Evolutionary conservation across 306 rosid genomes (phyloP).

Genomic region (Cucurbita maxima): DNA sequence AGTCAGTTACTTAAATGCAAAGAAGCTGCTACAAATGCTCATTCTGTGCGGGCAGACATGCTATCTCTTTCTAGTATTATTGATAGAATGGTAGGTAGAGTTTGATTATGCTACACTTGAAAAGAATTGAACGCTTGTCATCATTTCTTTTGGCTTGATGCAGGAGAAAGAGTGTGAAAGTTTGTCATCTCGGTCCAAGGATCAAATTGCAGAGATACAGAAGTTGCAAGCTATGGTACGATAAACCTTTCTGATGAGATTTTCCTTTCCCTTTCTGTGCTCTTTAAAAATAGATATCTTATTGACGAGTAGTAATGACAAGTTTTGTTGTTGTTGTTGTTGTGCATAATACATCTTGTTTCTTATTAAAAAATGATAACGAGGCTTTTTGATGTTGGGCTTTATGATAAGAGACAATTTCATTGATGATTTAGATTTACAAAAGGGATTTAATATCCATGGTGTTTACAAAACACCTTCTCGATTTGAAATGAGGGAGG

Average conservation of each 20-base stretch:
- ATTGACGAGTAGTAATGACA: not conserved
- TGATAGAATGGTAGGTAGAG: conserved; percentile 63
- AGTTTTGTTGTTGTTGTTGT: not conserved
- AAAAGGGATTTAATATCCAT: no score
- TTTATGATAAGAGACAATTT: no score
- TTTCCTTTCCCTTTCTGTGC: not conserved
- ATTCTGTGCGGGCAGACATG: conserved; percentile 76
- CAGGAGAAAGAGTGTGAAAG: conserved; percentile 68
- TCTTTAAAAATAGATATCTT: not conserved
- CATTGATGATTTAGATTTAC: no score
- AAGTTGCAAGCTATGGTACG: conserved; percentile 61
- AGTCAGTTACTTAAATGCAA: conserved; percentile 56
- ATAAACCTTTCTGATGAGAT: not conserved
- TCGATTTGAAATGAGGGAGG: no score
- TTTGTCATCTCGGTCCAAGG: conserved; percentile 36
- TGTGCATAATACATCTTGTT: no score
- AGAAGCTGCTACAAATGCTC: conserved; percentile 74
- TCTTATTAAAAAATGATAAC: not conserved
- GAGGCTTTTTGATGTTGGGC: no score
- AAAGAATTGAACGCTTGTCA: not conserved
- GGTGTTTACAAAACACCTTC: no score
- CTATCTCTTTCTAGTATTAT: conserved; percentile 59
- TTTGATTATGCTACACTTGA: not conserved
- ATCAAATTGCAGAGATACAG: conserved; percentile 48
- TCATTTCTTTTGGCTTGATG: not conserved